Conservation (phyloP, 2,329 filamentous ascomycete genomes). For the Mycosphaerella sp. region DNA sequence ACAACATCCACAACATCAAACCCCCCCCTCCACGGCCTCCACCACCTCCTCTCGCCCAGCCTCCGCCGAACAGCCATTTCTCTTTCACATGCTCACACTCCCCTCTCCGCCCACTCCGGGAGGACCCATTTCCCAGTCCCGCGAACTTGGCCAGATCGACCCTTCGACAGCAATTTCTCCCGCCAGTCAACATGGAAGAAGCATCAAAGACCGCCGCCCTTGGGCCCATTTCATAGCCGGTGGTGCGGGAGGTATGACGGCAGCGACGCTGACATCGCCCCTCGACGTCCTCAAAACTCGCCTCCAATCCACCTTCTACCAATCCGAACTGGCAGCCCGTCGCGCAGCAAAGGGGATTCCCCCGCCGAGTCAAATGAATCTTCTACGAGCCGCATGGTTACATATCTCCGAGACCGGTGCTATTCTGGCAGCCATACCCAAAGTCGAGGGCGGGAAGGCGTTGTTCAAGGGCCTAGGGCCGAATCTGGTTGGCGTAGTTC, state of each 20-base stretch:
- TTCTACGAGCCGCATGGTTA: constrained; percentile 59
- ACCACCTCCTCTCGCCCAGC: no score
- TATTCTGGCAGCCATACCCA: constrained; percentile 74
- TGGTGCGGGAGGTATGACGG: constrained; percentile 83
- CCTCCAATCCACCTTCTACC: constrained; percentile 91
- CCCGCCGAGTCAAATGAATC: constrained; percentile 53
- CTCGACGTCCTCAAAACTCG: constrained; percentile 92
- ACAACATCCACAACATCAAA: no score
- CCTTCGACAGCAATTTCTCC: constrained; percentile 13
- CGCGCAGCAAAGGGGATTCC: constrained; percentile 53
- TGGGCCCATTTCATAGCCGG: constrained; percentile 91
- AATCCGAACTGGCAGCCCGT: constrained; percentile 66
- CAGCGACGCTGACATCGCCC: constrained; percentile 85
- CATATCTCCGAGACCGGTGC: constrained; percentile 82
- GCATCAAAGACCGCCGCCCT: constrained; percentile 51
- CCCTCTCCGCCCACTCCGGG: constrained; percentile 1
- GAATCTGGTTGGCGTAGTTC: constrained; percentile 82
- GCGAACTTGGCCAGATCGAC: constrained; percentile 27
- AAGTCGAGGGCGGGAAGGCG: constrained; percentile 73
- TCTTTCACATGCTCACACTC: constrained; percentile 9
- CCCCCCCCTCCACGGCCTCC: no score
- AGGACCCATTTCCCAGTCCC: constrained; percentile 9
- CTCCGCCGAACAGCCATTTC: not conserved
- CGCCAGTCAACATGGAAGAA: constrained; percentile 2
- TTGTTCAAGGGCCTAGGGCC: constrained; percentile 91